Evolutionary conservation across 805 yeast species (phyloP), one percentile per base, ranked within the genome.

Genomic region (Jamesozyma gamospora): DNA sequence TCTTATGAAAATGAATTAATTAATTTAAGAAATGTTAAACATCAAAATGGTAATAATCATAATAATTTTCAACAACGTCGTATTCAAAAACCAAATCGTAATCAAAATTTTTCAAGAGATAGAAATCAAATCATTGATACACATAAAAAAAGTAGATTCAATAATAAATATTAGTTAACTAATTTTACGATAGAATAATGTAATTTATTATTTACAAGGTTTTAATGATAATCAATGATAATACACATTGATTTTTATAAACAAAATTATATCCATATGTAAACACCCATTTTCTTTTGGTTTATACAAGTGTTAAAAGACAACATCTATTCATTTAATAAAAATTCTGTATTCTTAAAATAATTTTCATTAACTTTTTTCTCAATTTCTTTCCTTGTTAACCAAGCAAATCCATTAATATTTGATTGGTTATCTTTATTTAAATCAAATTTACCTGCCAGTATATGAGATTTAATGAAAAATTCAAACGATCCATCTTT

Each of bases 391-490:
- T 82, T 85, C 55, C 77, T 83, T 25, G 85, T 74, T 50, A 87
- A 69, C 98, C 98, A 90, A 51, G 79, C 77, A 63, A 65, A 84
- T 40, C 80, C 79, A 36, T 63, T 48, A 28, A 58, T 52, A 10
- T 61, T 51, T n/a, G 60, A 51, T 32, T 60, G 56, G 15, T 61
- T 52, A 32, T 60, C 56, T 27, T 65, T 58, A 30, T 66, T 63
- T 28, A 72, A 62, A 37, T 64, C 63, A 60, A 88, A 88, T 45
- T 67, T 66, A 34, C 97, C 98, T 11, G 94, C 82, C 50, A 90
- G 65, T 42, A 90, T 85, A 58, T 86, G 95, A 27, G 94, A 82
- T 63, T 85, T 86, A 51, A 92, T 75, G 51, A 83, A 67, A 56
- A 79, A 92, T 51, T 83, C 90, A 10, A 48, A 56, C 2, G 52